Percentiles rank a stretch among this genome's conserved stretches.
These are phyloP conservation scores for Sporopachydermia lactativora DNA, from an alignment of 805 yeast genomes.

Conservation along the genomic window DNA sequence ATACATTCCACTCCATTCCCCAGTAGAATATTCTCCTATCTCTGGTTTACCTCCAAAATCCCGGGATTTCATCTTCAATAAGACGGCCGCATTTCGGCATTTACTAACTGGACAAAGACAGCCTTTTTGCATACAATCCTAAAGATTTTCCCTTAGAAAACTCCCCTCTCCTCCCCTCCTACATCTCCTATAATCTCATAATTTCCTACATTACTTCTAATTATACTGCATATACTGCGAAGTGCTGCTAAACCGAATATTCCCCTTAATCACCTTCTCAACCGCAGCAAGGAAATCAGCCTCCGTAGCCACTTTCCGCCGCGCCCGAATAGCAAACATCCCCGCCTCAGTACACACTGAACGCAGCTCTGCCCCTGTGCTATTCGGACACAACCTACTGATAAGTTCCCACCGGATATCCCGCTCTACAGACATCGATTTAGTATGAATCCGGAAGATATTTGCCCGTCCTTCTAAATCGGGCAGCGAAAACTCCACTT, in stretches of 20 bases:
- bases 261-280: conserved; percentile 96
- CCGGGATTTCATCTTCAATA: no score
- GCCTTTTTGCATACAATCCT: no score
- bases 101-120: no score
- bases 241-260: conserved; percentile 93
- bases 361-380: conserved; percentile 97
- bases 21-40: no score
- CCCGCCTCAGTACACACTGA: conserved; percentile 99
- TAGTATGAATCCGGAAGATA: conserved; percentile 92
- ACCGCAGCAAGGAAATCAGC: conserved; percentile 97
- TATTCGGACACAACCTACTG: conserved; percentile 93
- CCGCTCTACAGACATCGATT: conserved; percentile 95
- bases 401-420: conserved; percentile 98
- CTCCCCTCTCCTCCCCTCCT: no score
- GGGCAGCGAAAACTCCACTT: conserved; percentile 92
- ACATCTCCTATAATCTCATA: no score
- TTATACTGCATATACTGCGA: conserved; percentile 98
- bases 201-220: conserved; percentile 19
- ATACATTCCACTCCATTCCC: no score
- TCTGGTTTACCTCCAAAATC: no score
- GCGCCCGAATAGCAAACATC: conserved; percentile 97
- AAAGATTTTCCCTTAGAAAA: no score
- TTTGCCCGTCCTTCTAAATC: conserved; percentile 97
- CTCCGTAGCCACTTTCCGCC: conserved; percentile 96
- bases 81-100: no score